These are phyloP conservation scores for Dactylella cylindrospora DNA, from an alignment of 2,329 filamentous ascomycete species.

Conservation along the genomic window DNA sequence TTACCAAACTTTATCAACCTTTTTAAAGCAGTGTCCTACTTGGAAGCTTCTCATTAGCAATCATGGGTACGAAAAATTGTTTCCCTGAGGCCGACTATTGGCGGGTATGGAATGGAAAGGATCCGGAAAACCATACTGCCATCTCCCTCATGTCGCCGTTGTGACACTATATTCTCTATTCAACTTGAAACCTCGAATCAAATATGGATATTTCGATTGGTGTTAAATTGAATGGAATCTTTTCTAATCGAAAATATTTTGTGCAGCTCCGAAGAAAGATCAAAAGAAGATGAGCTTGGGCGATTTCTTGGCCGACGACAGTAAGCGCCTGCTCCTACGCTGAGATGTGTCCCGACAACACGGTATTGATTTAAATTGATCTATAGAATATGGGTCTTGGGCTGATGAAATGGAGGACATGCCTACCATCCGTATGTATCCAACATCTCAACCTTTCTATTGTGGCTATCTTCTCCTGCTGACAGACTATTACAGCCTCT, in stretches of 20 bases:
- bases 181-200: too few species aligned
- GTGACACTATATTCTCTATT: too few species aligned
- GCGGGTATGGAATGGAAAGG: too few species aligned
- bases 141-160: too few species aligned
- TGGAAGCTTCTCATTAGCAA: conserved; percentile 57
- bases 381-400: conserved; percentile 74
- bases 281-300: conserved; percentile 96
- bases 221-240: not conserved
- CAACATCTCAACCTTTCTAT: not conserved
- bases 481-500: conserved; percentile 44
- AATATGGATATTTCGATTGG: too few species aligned
- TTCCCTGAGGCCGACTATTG: too few species aligned
- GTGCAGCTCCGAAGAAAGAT: conserved; percentile 84
- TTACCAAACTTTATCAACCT: not conserved
- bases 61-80: conserved; percentile 61
- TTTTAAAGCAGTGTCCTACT: not conserved
- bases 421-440: conserved; percentile 68
- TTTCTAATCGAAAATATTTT: conserved; percentile 50
- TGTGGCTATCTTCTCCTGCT: conserved; percentile 11
- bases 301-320: conserved; percentile 89
- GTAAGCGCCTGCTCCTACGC: conserved; percentile 61
- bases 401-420: conserved; percentile 97
- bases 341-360: not conserved
- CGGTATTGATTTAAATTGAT: not conserved
- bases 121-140: too few species aligned